Base-by-base conservation (phyloP, 306 rosid species). In the Vigna mungo region DNA sequence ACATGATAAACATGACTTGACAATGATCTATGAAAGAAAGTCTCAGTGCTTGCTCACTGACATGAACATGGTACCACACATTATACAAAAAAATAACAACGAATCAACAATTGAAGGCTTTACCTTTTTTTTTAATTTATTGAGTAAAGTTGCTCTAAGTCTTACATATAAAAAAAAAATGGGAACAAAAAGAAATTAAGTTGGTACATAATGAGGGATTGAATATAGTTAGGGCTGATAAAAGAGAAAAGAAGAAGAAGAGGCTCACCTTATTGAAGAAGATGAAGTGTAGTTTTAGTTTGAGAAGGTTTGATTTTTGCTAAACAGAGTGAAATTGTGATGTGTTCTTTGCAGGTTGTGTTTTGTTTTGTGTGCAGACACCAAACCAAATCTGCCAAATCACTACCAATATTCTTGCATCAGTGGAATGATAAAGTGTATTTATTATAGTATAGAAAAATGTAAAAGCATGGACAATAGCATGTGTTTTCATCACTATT, bases 1-100 rank as follows among this genome's bases (percentile, higher is more conserved):
- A 74, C 27, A 78, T 43, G 34, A 71, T n/a, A 48, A 39, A 17
- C 87, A 86, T 86, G 17, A 59, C 58, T 72, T 65, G 14, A 63
- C n/a, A 62, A 51, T 25, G 78, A 47, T 34, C 56, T 3, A 13
- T 2, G 69, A 74, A 41, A 67, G 1, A 14, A 46, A 30, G 4
- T 20, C 20, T 52, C 46, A 15, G 68, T 66, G 48, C 37, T 67
- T 46, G 46, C 56, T 66, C 43, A 53, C n/a, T 41, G 17, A 68
- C 68, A 77, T 41, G 47, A 56, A 43, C 75, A 77, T 44, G 39
- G 43, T 54, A 64, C 15, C 36, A 15, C 63, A 36, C 16, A 12
- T 43, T 11, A 5, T 62, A n/a, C 27, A 62, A 9, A 2, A 62
- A 2, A 76, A 20, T 11, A 37, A 49, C 44, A 21, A 52, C 25